Evolutionary conservation across 768 basidiomycete species (phyloP).

Genomic region (Bullera alba): DNA sequence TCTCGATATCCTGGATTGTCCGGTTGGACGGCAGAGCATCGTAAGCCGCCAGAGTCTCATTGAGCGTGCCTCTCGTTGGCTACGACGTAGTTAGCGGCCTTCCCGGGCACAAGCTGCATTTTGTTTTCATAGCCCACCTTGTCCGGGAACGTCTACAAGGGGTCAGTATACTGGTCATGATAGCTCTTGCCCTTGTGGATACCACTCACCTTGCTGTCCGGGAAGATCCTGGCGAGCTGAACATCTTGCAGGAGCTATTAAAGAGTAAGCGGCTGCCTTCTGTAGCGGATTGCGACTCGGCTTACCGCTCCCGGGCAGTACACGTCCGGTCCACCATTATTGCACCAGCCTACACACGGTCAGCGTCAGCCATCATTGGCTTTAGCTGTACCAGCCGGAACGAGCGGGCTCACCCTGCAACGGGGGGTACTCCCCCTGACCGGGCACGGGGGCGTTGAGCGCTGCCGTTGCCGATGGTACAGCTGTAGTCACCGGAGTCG

Average conservation of each 20-base stretch:
- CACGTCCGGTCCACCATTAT: constrained; percentile 29
- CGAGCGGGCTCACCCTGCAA: constrained; percentile 22
- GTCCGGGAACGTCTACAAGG: constrained; percentile 16
- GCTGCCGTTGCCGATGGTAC: constrained; percentile 60
- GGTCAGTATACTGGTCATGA: background rate
- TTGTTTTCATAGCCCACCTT: constrained; percentile 12
- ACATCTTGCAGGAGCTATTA: constrained; percentile 12
- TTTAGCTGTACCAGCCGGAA: background rate
- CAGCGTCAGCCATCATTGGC: background rate
- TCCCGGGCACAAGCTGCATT: background rate
- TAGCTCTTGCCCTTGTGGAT: no score
- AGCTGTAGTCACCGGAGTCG: constrained; percentile 53
- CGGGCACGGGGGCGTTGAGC: constrained; percentile 46
- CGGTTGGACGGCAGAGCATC: constrained; percentile 45
- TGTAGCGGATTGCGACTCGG: background rate
- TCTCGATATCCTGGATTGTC: constrained; percentile 61
- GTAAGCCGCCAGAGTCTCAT: constrained; percentile 67
- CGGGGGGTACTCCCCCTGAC: constrained; percentile 34
- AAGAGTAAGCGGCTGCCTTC: no score
- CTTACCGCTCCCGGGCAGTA: constrained; percentile 40
- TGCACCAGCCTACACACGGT: constrained; percentile 35
- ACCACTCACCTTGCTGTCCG: constrained; percentile 11
- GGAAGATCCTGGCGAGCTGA: constrained; percentile 15
- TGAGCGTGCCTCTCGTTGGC: constrained; percentile 64
- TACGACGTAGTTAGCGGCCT: background rate